Evolutionary conservation across 257 asterid species (phyloP).

Genomic region (Penstemon newberryi): DNA sequence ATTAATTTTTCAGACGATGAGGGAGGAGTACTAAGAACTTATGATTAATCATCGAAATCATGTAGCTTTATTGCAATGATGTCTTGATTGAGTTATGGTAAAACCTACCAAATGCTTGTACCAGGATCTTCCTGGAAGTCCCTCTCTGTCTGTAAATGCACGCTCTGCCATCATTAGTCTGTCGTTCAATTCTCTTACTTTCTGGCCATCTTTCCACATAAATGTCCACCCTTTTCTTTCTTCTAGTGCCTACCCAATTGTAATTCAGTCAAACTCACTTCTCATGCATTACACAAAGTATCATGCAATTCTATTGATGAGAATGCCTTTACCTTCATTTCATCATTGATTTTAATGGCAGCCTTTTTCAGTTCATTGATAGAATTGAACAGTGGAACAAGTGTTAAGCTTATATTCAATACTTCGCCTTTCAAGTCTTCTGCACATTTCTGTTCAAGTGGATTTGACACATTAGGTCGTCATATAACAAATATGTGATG

Average conservation of each 20-base stretch:
- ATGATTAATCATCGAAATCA: neutral
- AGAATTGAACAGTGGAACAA: conserved; percentile 64
- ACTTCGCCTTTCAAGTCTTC: conserved; percentile 53
- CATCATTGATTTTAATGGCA: conserved; percentile 47
- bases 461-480: conserved; percentile 10
- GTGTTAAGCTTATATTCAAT: conserved; percentile 41
- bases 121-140: conserved; percentile 73
- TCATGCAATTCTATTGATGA: neutral
- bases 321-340: conserved; percentile 51
- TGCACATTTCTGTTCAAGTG: conserved; percentile 56
- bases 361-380: conserved; percentile 59
- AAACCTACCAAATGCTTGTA: conserved; percentile 77
- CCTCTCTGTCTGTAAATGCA: conserved; percentile 71
- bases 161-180: conserved; percentile 85
- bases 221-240: conserved; percentile 42
- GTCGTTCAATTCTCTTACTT: conserved; percentile 68
- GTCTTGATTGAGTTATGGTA: neutral
- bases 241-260: conserved; percentile 39
- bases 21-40: neutral
- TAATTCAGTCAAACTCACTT: conserved; percentile 15
- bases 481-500: neutral
- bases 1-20: neutral
- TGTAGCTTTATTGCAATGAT: neutral
- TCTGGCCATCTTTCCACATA: conserved; percentile 36
- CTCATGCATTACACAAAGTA: neutral